Evolutionary conservation across 495 filamentous ascomycete species (phyloP).

Genomic region (Podospora bellae-mahoneyi): DNA sequence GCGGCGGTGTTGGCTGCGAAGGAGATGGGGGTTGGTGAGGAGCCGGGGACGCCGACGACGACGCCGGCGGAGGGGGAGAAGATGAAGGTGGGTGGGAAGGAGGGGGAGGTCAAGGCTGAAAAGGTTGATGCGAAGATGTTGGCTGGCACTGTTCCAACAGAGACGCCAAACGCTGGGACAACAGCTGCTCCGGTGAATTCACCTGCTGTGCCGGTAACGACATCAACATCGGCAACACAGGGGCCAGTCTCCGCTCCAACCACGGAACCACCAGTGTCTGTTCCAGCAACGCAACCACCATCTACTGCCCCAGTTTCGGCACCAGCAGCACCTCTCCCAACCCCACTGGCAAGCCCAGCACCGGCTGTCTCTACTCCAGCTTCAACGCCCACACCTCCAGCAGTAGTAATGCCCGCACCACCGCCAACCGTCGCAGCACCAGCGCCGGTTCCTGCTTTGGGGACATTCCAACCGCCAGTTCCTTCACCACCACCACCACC

Average conservation of each 20-base stretch:
- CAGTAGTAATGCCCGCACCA: background rate
- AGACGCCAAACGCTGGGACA: background rate
- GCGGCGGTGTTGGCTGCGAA: constrained; percentile 28
- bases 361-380: background rate
- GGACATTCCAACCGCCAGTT: background rate
- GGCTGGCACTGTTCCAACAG: constrained; percentile 7
- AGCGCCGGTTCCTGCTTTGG: background rate
- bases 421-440: background rate
- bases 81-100: constrained; percentile 15
- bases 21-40: constrained; percentile 35
- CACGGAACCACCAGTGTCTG: background rate
- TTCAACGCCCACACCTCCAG: background rate
- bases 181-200: background rate
- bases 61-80: background rate
- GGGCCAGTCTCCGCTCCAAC: background rate
- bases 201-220: background rate
- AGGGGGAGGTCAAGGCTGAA: constrained; percentile 23
- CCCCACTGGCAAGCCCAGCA: background rate
- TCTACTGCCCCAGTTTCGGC: background rate
- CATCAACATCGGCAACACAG: background rate
- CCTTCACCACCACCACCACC: background rate
- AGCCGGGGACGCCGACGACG: constrained; percentile 18
- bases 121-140: constrained; percentile 16
- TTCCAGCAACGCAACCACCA: constrained; percentile 1
- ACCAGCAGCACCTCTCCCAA: background rate